Base-by-base conservation (phyloP, 306 rosid genomes). In the Herpetospermum pedunculosum region DNA sequence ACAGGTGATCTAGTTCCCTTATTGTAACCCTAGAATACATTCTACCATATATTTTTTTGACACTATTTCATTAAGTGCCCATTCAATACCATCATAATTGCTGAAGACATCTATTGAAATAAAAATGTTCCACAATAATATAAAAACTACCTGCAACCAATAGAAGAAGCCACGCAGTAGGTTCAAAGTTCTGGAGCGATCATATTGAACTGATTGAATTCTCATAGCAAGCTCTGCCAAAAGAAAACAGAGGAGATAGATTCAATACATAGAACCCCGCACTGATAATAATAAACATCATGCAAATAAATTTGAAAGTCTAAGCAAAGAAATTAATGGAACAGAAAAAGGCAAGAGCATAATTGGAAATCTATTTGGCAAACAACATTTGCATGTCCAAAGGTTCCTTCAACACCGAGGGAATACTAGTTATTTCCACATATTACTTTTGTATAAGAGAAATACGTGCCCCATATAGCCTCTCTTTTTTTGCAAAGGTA, bases 111-210 rank as follows among this genome's bases (percentile, higher is more conserved):
- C 26, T 76, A 75, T 28, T 21, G 37, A 58, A 70, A 40, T 35
- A 53, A 55, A 57, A 48, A 68, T 29, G 57, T 46, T 48, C 19
- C 13, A 19, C 30, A 76, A 23, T 30, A 53, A 52, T 35, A 67
- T 60, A 18, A 53, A 44, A 62, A 79, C 84, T 83, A 93, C 97
- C 84, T 86, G 14, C 85, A 91, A 70, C 92, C 91, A 94, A 83
- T 84, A 89, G 73, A 81, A 47, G 73, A 89, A 91, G 68, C 92
- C 98, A 53, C 97, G 98, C 41, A 88, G 72, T 50, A 94, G 84
- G 82, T 83, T 84, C 82, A 89, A 73, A 74, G 68, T 73, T 76
- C 15, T 88, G 48, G 11, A 74, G 16, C 48, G 71, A 79, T 86
- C 77, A n/a, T 62, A 50, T 5, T 34, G 9, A 62, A 76, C 85